A percentile compares a stretch with the other conserved stretches of the same genome.
These are phyloP conservation scores for Diaporthe batatas DNA, from an alignment of 2,329 filamentous ascomycete genomes.

Conservation along the genomic window DNA sequence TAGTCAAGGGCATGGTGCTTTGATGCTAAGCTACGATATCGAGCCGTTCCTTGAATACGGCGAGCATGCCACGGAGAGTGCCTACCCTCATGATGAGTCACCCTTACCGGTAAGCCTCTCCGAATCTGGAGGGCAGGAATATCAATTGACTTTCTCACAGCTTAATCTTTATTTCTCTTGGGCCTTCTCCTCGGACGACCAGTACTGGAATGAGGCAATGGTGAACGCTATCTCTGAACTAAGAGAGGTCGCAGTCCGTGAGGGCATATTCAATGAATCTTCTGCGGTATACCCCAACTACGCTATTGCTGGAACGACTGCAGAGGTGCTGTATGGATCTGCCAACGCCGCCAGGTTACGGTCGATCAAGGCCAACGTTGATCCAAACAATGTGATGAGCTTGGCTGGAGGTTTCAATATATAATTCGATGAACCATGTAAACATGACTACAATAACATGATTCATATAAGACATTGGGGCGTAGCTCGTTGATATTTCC, in stretches of 20 bases:
- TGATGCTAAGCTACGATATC: constrained; percentile 48
- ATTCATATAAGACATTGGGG: too few species aligned
- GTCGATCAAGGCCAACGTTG: constrained; percentile 43
- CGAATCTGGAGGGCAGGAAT: too few species aligned
- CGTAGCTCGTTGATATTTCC: too few species aligned
- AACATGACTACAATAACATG: not conserved
- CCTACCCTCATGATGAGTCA: constrained; percentile 49
- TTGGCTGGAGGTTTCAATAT: constrained; percentile 45
- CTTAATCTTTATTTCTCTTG: constrained; percentile 50
- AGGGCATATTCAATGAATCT: constrained; percentile 47
- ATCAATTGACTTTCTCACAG: constrained; percentile 31
- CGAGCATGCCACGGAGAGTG: constrained; percentile 48
- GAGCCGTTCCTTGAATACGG: constrained; percentile 51
- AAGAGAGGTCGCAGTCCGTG: constrained; percentile 47
- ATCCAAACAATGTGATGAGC: constrained; percentile 49
- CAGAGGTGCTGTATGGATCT: constrained; percentile 44
- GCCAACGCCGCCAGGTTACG: constrained; percentile 44
- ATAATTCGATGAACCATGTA: not conserved
- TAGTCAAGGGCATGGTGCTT: constrained; percentile 40
- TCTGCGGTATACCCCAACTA: constrained; percentile 48
- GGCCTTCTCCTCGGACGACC: constrained; percentile 46
- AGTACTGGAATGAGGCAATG: constrained; percentile 48
- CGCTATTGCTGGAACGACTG: constrained; percentile 43
- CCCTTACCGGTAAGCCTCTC: constrained; percentile 43
- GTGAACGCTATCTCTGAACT: constrained; percentile 45